Base-by-base conservation (phyloP, 164 flowering plant genomes). In the Dillenia suffruticosa region DNA sequence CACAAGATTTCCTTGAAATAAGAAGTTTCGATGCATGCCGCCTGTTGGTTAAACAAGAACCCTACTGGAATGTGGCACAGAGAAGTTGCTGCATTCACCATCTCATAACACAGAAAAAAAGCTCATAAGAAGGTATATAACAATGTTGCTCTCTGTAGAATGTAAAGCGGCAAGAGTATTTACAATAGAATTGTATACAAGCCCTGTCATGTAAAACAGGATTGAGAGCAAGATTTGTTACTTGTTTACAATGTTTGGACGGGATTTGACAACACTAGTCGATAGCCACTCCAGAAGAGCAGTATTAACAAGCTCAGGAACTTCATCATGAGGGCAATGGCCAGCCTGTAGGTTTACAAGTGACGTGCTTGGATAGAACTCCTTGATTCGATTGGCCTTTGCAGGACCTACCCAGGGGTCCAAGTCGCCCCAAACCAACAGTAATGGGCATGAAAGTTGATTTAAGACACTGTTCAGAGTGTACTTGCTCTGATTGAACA, bases 381-480 rank as follows among this genome's bases (percentile, higher is more conserved):
- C 97, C 64, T 89, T 89, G 77, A 91, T 94, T 51, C 82, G 63
- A 46, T 55, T 70, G 4, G 99, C 99, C 72, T 94, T 94, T 0
- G 89, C 78, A 52, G 96, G 88, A 14, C 97, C 99, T 0, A 89
- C 97, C 97, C 99, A 94, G n/a, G 99, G 99, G 69, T 94, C 99
- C 15, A 88, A 77, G 72, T 94, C 99, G 8, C 97, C 99, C 97
- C 99, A 94, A 11, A 94, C 77, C 79, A 94, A 54, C 67, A 91
- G 66, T 64, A 94, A 61, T 2, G 99, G 99, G 72, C 99, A 94
- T 8, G 86, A 70, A 26, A 94, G 86, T 77, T 82, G 62, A 65
- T 76, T 73, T 50, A 94, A 63, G 47, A 85, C 73, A 43, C 84
- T 74, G 71, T 89, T 81, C 12, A 91, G 83, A 1, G 96, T 87